Conservation (phyloP, 2,329 filamentous ascomycete species). For the Diplocarpon mali region DNA sequence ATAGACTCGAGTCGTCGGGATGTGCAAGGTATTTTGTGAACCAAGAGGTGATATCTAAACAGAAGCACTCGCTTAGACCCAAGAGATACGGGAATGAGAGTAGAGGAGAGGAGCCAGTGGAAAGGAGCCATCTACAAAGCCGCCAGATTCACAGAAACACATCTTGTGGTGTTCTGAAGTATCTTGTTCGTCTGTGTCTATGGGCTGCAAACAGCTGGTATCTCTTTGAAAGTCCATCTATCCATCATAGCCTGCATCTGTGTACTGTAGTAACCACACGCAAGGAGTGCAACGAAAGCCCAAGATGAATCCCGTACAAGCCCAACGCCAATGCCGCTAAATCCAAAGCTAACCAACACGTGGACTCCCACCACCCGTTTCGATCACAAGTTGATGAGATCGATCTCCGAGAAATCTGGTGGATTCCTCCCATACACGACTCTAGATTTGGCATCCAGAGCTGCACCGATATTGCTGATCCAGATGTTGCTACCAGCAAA, state of each 20-base stretch:
- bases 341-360: conserved; percentile 1
- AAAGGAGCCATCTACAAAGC: too few relatives aligned
- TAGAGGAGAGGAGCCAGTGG: too few relatives aligned
- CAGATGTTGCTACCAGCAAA: conserved; percentile 51
- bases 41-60: too few relatives aligned
- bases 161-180: background rate
- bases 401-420: conserved; percentile 80
- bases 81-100: too few relatives aligned
- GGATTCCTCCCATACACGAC: conserved; percentile 79
- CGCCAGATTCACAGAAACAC: too few relatives aligned
- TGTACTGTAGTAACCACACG: background rate
- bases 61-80: too few relatives aligned
- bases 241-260: conserved; percentile 1
- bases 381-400: conserved; percentile 64
- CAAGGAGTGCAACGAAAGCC: conserved; percentile 2
- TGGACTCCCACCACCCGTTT: background rate
- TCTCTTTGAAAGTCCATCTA: background rate
- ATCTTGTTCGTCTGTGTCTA: background rate
- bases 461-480: conserved; percentile 89
- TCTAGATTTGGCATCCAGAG: conserved; percentile 69
- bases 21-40: too few relatives aligned
- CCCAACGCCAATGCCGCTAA: conserved; percentile 9
- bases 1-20: too few relatives aligned
- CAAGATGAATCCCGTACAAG: background rate
- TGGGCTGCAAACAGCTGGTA: conserved; percentile 1